Evolutionary conservation across 768 basidiomycete species (phyloP).

Genomic region (Boletus fagicola): DNA sequence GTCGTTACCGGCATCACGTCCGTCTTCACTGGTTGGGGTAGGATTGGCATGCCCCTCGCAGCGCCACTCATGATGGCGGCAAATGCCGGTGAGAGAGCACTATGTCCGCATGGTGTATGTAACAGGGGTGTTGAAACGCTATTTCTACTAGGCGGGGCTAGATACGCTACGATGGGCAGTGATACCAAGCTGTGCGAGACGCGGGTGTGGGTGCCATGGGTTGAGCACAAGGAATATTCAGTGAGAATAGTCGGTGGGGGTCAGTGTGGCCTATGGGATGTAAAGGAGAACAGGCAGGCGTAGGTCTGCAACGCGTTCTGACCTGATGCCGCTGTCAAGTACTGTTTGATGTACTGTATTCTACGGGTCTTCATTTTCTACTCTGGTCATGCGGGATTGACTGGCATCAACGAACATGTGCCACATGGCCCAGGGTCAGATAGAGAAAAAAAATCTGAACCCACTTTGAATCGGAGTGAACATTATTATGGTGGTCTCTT

Average conservation of each 20-base stretch:
- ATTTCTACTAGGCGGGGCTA: constrained; percentile 3
- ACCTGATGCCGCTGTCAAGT: neutral
- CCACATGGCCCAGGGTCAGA: neutral
- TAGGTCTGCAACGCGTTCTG: neutral
- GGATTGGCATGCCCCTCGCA: neutral
- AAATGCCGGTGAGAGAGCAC: constrained; percentile 6
- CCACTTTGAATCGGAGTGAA: neutral
- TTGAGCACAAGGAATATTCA: constrained; percentile 20
- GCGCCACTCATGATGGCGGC: constrained; percentile 13
- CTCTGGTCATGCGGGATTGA: neutral
- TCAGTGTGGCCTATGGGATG: constrained; percentile 18
- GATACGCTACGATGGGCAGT: constrained; percentile 5
- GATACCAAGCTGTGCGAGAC: constrained; percentile 14
- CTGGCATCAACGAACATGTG: neutral
- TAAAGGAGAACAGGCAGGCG: constrained; percentile 10
- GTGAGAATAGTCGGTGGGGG: constrained; percentile 10
- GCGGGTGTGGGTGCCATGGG: constrained; percentile 24
- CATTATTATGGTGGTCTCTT: too few species aligned
- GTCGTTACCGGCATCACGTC: constrained; percentile 14
- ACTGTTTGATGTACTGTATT: neutral
- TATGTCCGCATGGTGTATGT: neutral
- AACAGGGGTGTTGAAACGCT: neutral
- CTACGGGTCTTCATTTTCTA: neutral
- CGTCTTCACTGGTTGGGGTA: neutral
- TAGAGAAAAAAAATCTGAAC: neutral